phyloP scores from a whole-genome alignment of 2,329 filamentous ascomycete species.

The Ceratocystis diversiconidia region DNA sequence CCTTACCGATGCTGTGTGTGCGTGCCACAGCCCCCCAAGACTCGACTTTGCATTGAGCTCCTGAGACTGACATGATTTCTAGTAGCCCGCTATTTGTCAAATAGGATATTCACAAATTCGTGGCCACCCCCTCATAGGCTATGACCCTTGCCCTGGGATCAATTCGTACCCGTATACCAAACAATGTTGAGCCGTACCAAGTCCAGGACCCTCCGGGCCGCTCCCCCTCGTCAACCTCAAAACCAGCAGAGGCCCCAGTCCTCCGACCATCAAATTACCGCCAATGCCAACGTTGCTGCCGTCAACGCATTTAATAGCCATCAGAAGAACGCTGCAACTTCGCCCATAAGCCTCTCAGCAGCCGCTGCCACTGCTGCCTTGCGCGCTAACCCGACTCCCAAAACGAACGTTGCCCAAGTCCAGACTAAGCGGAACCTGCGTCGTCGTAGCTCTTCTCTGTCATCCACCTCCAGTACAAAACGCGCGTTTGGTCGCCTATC shows the following conservation, averaged over 20 bases:
- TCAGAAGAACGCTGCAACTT: slow-evolving; percentile 25
- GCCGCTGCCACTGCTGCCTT: slow-evolving; percentile 79
- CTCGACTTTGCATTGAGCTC: background rate
- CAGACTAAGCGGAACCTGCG: slow-evolving; percentile 76
- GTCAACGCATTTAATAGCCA: slow-evolving; percentile 68
- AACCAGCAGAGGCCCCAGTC: slow-evolving; percentile 22
- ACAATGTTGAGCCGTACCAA: slow-evolving; percentile 40
- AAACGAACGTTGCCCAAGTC: slow-evolving; percentile 65
- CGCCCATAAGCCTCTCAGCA: slow-evolving; percentile 56
- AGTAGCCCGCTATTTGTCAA: background rate
- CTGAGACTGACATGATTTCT: background rate
- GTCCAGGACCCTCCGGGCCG: slow-evolving; percentile 30
- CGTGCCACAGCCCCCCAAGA: background rate
- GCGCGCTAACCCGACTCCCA: slow-evolving; percentile 60
- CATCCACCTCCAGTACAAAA: slow-evolving; percentile 44
- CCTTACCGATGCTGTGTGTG: slow-evolving; percentile 3
- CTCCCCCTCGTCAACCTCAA: slow-evolving; percentile 4
- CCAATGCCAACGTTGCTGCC: slow-evolving; percentile 59
- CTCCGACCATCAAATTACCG: slow-evolving; percentile 42
- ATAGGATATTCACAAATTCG: slow-evolving; percentile 3
- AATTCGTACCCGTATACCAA: background rate
- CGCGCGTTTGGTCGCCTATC: slow-evolving; percentile 11
- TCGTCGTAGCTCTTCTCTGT: slow-evolving; percentile 51
- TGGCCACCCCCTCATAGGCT: slow-evolving; percentile 5
- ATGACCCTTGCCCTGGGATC: slow-evolving; percentile 3